Evolutionary conservation across 306 rosid genomes (phyloP).

Genomic region (Crataegus laevigata): DNA sequence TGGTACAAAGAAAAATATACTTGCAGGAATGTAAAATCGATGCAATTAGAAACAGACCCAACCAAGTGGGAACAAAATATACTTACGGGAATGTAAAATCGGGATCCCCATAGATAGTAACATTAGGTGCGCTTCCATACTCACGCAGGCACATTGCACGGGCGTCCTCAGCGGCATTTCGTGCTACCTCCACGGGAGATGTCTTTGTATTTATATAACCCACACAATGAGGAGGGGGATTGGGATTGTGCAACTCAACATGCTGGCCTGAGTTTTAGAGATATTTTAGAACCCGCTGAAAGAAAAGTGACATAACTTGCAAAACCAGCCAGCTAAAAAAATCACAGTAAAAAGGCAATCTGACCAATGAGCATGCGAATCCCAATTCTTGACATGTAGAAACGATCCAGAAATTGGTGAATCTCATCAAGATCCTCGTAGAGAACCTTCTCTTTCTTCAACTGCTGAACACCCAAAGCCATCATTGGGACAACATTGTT

Average conservation of each 20-base stretch:
- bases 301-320: background rate
- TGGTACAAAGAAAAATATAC: background rate
- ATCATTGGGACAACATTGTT: constrained; percentile 94
- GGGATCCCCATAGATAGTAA: constrained; percentile 75
- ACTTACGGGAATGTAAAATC: constrained; percentile 90
- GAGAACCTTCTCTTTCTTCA: constrained; percentile 59
- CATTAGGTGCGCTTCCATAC: constrained; percentile 79
- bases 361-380: constrained; percentile 95
- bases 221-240: constrained; percentile 66
- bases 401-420: constrained; percentile 87
- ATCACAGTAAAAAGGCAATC: constrained; percentile 19
- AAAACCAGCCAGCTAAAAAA: background rate
- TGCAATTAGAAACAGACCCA: constrained; percentile 10
- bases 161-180: constrained; percentile 76
- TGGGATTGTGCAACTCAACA: constrained; percentile 92
- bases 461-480: constrained; percentile 95
- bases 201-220: constrained; percentile 88
- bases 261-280: constrained; percentile 73
- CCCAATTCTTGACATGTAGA: constrained; percentile 97
- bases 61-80: constrained; percentile 1
- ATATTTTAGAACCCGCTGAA: constrained; percentile 12
- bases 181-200: constrained; percentile 81
- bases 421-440: constrained; percentile 65
- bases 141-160: constrained; percentile 74
- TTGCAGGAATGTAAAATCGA: background rate